phyloP scores from a whole-genome alignment of 148 eudicot genomes.

The Mesembryanthemum crystallinum region DNA sequence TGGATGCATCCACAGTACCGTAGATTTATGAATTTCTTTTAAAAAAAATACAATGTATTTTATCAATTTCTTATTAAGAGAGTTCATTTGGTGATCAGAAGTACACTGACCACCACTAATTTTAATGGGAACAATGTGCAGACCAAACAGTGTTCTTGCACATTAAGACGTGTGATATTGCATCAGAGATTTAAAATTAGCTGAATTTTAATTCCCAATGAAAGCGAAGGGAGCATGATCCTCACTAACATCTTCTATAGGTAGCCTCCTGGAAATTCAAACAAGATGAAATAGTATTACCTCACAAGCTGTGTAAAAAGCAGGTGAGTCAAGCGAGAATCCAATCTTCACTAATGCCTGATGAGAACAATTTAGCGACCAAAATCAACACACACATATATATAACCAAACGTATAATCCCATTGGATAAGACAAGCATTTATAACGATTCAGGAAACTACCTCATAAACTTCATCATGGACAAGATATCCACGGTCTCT shows the following conservation, averaged over 20 bases:
- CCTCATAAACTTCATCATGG: slow-evolving; percentile 71
- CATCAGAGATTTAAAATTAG: background rate
- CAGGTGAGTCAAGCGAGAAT: slow-evolving; percentile 76
- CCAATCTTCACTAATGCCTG: slow-evolving; percentile 77
- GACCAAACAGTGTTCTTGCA: background rate
- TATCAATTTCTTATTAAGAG: too few relatives aligned
- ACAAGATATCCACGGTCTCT: slow-evolving; percentile 77
- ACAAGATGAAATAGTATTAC: slow-evolving; percentile 31
- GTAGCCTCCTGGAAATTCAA: background rate
- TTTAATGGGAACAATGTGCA: background rate
- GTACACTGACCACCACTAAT: too few relatives aligned
- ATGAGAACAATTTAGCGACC: slow-evolving; percentile 1
- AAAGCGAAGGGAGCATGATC: slow-evolving; percentile 12
- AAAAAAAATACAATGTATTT: too few relatives aligned
- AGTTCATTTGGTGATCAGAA: too few relatives aligned
- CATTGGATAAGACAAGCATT: background rate
- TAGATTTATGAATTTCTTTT: too few relatives aligned
- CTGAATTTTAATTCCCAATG: background rate
- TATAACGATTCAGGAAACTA: slow-evolving; percentile 20
- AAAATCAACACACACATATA: background rate
- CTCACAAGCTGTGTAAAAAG: slow-evolving; percentile 84
- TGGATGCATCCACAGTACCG: too few relatives aligned
- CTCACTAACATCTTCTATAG: background rate
- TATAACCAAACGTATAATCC: slow-evolving; percentile 3
- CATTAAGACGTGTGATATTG: background rate